A percentile compares a stretch with the other conserved stretches of the same genome.
Conservation (phyloP, 495 filamentous ascomycete genomes). For the Rostrohypoxylon terebratum region DNA sequence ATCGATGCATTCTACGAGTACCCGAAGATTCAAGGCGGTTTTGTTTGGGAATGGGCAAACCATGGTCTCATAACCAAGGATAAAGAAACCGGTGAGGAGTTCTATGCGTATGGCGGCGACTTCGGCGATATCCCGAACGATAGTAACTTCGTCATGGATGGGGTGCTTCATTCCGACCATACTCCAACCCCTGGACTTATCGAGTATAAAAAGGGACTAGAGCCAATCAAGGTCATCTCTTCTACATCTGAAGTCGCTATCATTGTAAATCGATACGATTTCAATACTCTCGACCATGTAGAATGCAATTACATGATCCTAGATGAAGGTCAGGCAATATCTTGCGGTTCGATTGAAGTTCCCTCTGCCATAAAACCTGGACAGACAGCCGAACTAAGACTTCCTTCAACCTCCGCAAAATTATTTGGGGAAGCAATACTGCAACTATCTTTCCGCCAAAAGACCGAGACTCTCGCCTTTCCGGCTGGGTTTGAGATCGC, state of each 20-base stretch:
- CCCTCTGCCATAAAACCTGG: conserved; percentile 37
- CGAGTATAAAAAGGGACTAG: conserved; percentile 71
- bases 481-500: conserved; percentile 59
- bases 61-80: conserved; percentile 70
- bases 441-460: conserved; percentile 42
- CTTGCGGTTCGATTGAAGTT: conserved; percentile 33
- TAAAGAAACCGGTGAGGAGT: conserved; percentile 61
- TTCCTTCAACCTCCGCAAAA: conserved; percentile 6
- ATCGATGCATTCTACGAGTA: conserved; percentile 68
- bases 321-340: conserved; percentile 37
- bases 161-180: conserved; percentile 68
- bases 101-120: conserved; percentile 75
- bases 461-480: conserved; percentile 54
- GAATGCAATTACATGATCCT: conserved; percentile 46
- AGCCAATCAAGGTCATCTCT: conserved; percentile 61
- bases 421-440: conserved; percentile 36
- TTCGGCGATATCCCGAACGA: conserved; percentile 76
- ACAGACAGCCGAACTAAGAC: conserved; percentile 31
- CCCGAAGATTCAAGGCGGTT: conserved; percentile 73
- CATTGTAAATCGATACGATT: conserved; percentile 66
- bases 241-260: conserved; percentile 33
- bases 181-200: conserved; percentile 67
- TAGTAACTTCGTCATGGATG: conserved; percentile 74
- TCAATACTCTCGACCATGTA: conserved; percentile 62
- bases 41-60: conserved; percentile 81